A percentile compares a stretch with the other conserved stretches of the same genome.
phyloP scores from a whole-genome alignment of 2,329 filamentous ascomycete genomes.

The Exophiala dermatitidis region DNA sequence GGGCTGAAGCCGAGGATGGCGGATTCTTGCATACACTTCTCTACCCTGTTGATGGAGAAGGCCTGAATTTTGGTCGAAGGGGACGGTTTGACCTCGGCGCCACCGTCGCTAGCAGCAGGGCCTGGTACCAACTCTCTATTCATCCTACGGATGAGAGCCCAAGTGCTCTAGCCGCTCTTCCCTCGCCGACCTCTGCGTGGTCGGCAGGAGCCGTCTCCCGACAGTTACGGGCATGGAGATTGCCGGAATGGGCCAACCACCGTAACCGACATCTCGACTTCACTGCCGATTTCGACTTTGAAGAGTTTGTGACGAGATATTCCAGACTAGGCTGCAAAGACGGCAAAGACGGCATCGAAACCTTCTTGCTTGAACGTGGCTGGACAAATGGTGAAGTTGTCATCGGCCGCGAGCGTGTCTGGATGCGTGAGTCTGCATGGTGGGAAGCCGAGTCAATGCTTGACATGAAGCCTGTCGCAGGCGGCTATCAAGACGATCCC shows the following conservation, averaged over 20 bases:
- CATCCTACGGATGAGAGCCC: slow-evolving; percentile 87
- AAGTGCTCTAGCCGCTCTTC: slow-evolving; percentile 62
- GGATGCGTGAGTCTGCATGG: slow-evolving; percentile 91
- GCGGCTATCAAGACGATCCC: slow-evolving; percentile 23
- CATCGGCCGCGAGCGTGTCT: slow-evolving; percentile 81
- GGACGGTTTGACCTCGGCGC: slow-evolving; percentile 72
- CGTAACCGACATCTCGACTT: slow-evolving; percentile 88
- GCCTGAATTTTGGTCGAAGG: slow-evolving; percentile 69
- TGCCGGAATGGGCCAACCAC: slow-evolving; percentile 94
- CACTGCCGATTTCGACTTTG: slow-evolving; percentile 89
- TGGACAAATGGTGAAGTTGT: slow-evolving; percentile 98
- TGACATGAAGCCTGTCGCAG: slow-evolving; percentile 66
- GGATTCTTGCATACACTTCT: slow-evolving; percentile 76
- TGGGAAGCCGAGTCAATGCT: slow-evolving; percentile 98
- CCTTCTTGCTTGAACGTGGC: slow-evolving; percentile 85
- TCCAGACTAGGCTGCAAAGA: slow-evolving; percentile 76
- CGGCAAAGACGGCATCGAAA: slow-evolving; percentile 86
- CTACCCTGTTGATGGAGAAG: slow-evolving; percentile 68
- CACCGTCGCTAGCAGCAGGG: slow-evolving; percentile 72
- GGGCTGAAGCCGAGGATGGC: slow-evolving; percentile 70
- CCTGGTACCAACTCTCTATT: slow-evolving; percentile 89
- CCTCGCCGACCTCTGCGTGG: slow-evolving; percentile 74
- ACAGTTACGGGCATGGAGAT: slow-evolving; percentile 84
- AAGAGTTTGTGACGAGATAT: slow-evolving; percentile 85
- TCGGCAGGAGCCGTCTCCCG: slow-evolving; percentile 87